These are phyloP conservation scores for Castanea mollissima DNA, from an alignment of 306 rosid species.

Conservation along the genomic window DNA sequence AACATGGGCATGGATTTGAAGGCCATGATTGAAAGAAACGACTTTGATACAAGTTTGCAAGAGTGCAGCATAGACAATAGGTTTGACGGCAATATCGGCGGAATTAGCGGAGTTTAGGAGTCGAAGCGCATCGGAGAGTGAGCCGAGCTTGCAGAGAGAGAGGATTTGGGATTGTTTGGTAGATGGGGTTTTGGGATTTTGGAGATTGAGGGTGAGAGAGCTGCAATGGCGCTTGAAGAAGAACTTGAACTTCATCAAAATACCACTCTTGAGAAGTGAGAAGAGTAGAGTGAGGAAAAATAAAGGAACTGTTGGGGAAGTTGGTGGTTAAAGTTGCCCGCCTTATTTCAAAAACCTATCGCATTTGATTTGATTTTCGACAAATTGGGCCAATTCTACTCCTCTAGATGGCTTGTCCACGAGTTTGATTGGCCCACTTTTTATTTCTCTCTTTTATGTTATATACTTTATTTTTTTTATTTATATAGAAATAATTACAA, in stretches of 20 bases:
- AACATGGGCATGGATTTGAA: constrained; percentile 63
- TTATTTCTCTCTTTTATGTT: too few relatives aligned
- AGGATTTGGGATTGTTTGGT: constrained; percentile 43
- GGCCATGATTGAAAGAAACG: constrained; percentile 46
- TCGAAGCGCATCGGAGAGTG: constrained; percentile 41
- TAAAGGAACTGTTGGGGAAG: too few relatives aligned
- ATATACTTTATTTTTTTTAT: too few relatives aligned
- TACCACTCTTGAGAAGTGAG: not conserved
- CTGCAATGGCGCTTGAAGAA: constrained; percentile 40
- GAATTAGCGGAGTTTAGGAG: constrained; percentile 44
- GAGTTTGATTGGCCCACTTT: too few relatives aligned
- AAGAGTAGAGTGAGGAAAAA: too few relatives aligned
- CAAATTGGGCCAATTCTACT: too few relatives aligned
- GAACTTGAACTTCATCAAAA: constrained; percentile 32
- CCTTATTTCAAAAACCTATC: too few relatives aligned
- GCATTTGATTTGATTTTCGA: too few relatives aligned
- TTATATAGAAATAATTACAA: too few relatives aligned
- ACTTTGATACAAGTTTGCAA: constrained; percentile 57
- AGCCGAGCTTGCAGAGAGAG: constrained; percentile 42
- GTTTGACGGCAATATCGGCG: constrained; percentile 35
- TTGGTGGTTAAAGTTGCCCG: too few relatives aligned
- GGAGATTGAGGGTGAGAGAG: constrained; percentile 31
- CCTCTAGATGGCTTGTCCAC: too few relatives aligned
- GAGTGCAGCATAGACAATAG: constrained; percentile 68
- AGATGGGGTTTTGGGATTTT: constrained; percentile 10